These are phyloP conservation scores for Saccharomycopsis sp. DNA, from an alignment of 805 yeast genomes.

Conservation along the genomic window DNA sequence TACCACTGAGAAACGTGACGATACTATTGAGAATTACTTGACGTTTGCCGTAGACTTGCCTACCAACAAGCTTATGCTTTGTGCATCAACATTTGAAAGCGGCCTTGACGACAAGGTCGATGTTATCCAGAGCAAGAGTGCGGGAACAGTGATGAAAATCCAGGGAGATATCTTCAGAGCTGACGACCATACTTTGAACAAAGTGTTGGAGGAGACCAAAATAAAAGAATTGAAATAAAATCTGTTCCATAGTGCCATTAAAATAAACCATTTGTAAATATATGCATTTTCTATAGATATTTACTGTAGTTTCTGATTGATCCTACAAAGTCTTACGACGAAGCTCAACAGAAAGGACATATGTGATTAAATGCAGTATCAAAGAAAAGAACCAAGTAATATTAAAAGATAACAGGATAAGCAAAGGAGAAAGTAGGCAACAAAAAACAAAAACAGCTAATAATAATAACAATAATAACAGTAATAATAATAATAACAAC, in stretches of 20 bases:
- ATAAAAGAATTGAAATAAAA: slow-evolving; percentile 1
- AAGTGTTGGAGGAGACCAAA: neutral
- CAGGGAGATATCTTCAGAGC: slow-evolving; percentile 32
- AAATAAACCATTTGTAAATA: neutral
- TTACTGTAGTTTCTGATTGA: too few species aligned
- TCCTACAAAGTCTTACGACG: too few species aligned
- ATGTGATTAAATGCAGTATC: too few species aligned
- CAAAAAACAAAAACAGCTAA: neutral
- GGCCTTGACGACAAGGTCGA: slow-evolving; percentile 35
- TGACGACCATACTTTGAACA: slow-evolving; percentile 12
- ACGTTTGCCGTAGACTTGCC: slow-evolving; percentile 58
- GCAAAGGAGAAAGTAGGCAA: neutral
- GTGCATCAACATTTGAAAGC: slow-evolving; percentile 65
- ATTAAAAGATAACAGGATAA: neutral
- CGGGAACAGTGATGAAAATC: slow-evolving; percentile 27
- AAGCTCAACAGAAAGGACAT: too few species aligned
- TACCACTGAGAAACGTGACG: slow-evolving; percentile 38
- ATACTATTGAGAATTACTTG: slow-evolving; percentile 53
- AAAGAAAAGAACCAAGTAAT: neutral
- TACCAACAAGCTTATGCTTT: slow-evolving; percentile 48
- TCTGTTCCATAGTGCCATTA: too few species aligned
- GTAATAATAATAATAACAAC: neutral
- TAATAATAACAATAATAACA: neutral
- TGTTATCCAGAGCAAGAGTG: slow-evolving; percentile 25
- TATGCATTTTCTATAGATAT: neutral